phyloP scores from a whole-genome alignment of 75 land plant species.

The Cupressus sempervirens region DNA sequence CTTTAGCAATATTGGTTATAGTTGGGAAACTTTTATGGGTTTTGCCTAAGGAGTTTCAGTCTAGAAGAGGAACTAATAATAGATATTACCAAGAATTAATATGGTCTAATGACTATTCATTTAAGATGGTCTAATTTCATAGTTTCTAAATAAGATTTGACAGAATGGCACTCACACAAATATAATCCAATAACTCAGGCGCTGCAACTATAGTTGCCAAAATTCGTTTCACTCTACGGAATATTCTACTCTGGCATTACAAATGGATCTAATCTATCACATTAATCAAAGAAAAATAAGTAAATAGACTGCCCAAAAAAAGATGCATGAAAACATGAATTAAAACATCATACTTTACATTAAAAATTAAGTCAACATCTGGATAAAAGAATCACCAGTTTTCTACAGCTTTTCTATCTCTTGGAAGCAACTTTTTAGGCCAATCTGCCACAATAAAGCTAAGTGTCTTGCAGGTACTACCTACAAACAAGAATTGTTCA shows the following conservation, averaged over 20 bases:
- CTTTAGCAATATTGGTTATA: too few species aligned
- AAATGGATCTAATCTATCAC: constrained; percentile 63
- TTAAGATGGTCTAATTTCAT: neutral
- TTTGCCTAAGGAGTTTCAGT: too few species aligned
- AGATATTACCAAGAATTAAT: too few species aligned
- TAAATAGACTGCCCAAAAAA: neutral
- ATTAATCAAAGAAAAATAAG: neutral
- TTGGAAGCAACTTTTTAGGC: constrained; percentile 79
- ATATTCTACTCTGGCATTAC: constrained; percentile 92
- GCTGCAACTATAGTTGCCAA: constrained; percentile 76
- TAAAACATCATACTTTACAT: neutral
- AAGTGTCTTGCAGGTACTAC: constrained; percentile 54
- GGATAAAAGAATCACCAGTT: constrained; percentile 48
- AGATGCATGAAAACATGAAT: neutral
- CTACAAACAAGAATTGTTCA: constrained; percentile 27
- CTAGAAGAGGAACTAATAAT: too few species aligned
- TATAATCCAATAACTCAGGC: constrained; percentile 41
- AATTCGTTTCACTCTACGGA: constrained; percentile 89
- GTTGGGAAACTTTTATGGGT: too few species aligned
- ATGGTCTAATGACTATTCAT: neutral
- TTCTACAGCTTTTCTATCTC: constrained; percentile 40
- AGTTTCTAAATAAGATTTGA: neutral
- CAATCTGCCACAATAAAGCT: constrained; percentile 76
- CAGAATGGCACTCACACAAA: constrained; percentile 52
- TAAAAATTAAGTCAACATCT: neutral